These are phyloP conservation scores for Golubevia sp. DNA, from an alignment of 1,284 basidiomycete species.

Conservation along the genomic window DNA sequence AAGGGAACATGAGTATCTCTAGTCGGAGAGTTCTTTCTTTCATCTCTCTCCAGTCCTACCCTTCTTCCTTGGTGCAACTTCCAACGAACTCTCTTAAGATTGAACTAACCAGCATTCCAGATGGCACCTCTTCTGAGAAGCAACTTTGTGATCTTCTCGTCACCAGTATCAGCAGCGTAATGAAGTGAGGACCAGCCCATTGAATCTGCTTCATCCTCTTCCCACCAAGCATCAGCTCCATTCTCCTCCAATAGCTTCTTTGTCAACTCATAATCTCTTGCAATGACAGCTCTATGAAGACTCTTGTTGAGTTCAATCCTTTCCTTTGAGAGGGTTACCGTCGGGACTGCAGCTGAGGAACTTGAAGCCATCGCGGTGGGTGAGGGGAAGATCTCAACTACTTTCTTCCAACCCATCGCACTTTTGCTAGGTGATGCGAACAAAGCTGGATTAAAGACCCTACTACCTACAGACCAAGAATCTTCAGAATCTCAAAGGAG, in stretches of 20 bases:
- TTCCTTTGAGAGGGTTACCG: not conserved
- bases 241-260: conserved; percentile 67
- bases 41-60: no score
- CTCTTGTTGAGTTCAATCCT: not conserved
- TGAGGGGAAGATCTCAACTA: no score
- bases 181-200: conserved; percentile 78
- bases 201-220: conserved; percentile 72
- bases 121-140: conserved; percentile 82
- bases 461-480: no score
- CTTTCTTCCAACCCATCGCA: no score
- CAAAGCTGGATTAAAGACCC: no score
- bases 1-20: not conserved
- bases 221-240: conserved; percentile 90
- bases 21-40: no score
- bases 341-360: not conserved
- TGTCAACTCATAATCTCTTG: not conserved
- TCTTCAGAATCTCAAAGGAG: no score
- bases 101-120: conserved; percentile 79
- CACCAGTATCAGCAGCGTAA: conserved; percentile 79
- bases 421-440: no score
- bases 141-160: conserved; percentile 69
- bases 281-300: not conserved
- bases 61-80: no score
- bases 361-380: no score
- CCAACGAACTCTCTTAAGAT: no score